These are phyloP conservation scores for Nakazawaea wyomingensis DNA, from an alignment of 805 yeast species.

Conservation along the genomic window DNA sequence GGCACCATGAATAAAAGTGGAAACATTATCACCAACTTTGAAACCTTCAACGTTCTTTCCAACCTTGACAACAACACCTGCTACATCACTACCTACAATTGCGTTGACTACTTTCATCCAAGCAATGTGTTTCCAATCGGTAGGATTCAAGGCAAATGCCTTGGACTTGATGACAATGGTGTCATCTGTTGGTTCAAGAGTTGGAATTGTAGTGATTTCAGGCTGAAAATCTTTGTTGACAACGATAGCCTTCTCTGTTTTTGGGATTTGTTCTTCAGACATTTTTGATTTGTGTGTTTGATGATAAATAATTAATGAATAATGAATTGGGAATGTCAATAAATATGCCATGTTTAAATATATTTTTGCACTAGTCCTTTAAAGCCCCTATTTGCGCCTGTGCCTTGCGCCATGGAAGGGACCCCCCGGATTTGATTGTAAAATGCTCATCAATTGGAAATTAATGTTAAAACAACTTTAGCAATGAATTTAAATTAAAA, in stretches of 20 bases:
- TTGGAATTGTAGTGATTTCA: slow-evolving; percentile 23
- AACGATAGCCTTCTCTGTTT: slow-evolving; percentile 37
- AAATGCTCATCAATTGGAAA: background rate
- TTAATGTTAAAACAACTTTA: no score
- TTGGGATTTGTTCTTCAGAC: slow-evolving; percentile 19
- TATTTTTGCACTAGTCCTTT: no score
- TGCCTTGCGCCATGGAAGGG: no score
- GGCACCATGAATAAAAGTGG: slow-evolving; percentile 51
- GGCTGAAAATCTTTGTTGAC: slow-evolving; percentile 28
- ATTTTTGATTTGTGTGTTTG: background rate
- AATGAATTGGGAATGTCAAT: background rate
- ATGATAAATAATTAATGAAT: no score
- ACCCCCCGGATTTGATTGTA: no score
- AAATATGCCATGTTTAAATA: no score
- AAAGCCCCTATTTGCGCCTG: no score
- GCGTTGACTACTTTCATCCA: slow-evolving; percentile 28
- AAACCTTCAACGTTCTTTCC: slow-evolving; percentile 37
- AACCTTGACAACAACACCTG: slow-evolving; percentile 52
- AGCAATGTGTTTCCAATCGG: slow-evolving; percentile 60
- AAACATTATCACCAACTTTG: slow-evolving; percentile 50
- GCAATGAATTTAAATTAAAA: no score
- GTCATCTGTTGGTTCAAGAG: slow-evolving; percentile 29
- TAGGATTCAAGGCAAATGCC: slow-evolving; percentile 61
- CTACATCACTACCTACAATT: slow-evolving; percentile 54
- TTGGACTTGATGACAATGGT: slow-evolving; percentile 44